Evolutionary conservation across 2,329 filamentous ascomycete genomes (phyloP).

Genomic region (Paramyrothecium roridum): DNA sequence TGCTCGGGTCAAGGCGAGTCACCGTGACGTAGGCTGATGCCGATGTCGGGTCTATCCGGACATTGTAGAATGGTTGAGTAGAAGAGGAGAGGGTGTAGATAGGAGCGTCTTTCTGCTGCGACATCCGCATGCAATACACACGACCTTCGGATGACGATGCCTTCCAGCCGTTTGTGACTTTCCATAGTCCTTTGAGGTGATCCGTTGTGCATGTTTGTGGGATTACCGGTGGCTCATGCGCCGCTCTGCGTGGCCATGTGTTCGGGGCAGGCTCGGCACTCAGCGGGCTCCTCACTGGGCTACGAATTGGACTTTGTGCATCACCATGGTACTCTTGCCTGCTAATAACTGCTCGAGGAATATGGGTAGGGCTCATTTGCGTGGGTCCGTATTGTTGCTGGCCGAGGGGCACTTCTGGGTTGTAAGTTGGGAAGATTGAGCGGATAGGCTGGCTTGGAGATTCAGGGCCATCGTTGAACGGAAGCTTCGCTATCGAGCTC

Average conservation of each 20-base stretch:
- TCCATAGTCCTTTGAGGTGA: constrained; percentile 64
- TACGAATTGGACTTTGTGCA: constrained; percentile 10
- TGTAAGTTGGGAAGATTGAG: constrained; percentile 76
- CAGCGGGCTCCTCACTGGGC: constrained; percentile 13
- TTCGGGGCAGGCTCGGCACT: constrained; percentile 12
- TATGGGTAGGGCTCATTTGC: constrained; percentile 59
- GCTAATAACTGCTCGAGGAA: constrained; percentile 64
- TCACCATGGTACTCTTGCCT: constrained; percentile 53
- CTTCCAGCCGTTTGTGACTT: constrained; percentile 67
- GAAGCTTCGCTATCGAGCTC: constrained; percentile 56
- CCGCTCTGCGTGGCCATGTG: constrained; percentile 25
- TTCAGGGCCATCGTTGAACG: constrained; percentile 32
- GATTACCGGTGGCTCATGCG: constrained; percentile 38
- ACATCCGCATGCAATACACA: constrained; percentile 56
- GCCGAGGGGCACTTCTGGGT: constrained; percentile 62
- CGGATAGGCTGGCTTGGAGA: constrained; percentile 40
- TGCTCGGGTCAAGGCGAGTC: constrained; percentile 58
- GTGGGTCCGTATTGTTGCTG: constrained; percentile 70
- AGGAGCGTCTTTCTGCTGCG: constrained; percentile 56
- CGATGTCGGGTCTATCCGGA: constrained; percentile 62
- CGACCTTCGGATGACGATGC: constrained; percentile 57
- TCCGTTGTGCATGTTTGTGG: constrained; percentile 54
- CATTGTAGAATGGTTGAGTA: constrained; percentile 63
- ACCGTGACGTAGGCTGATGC: constrained; percentile 60
- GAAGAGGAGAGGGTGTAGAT: constrained; percentile 63